Percentiles rank a stretch among this genome's conserved stretches.
These are phyloP conservation scores for Boletus eberwhitei DNA, from an alignment of 768 basidiomycete species.

Conservation along the genomic window DNA sequence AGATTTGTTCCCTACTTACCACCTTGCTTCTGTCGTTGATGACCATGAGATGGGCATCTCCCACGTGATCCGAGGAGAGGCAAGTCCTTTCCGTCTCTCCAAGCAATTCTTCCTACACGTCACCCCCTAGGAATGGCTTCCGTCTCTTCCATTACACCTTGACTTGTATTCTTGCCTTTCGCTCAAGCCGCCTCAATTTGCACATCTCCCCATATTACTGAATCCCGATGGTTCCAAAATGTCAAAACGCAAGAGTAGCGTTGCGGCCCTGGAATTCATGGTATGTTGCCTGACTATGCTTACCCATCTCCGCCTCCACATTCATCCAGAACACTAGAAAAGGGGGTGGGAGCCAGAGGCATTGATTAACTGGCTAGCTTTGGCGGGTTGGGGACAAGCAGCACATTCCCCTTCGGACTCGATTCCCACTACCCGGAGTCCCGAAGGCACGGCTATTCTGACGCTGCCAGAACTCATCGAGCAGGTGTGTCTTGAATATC, in stretches of 20 bases:
- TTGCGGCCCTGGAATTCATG: slow-evolving; percentile 81
- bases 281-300: slow-evolving; percentile 38
- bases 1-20: slow-evolving; percentile 93
- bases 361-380: slow-evolving; percentile 87
- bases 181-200: slow-evolving; percentile 74
- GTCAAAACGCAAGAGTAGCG: slow-evolving; percentile 91
- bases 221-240: slow-evolving; percentile 92
- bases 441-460: slow-evolving; percentile 66
- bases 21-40: slow-evolving; percentile 93
- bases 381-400: slow-evolving; percentile 88
- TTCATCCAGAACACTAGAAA: slow-evolving; percentile 41
- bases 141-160: slow-evolving; percentile 87
- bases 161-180: slow-evolving; percentile 81
- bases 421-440: slow-evolving; percentile 38
- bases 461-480: slow-evolving; percentile 61
- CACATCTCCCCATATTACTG: slow-evolving; percentile 85
- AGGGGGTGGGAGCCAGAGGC: slow-evolving; percentile 90
- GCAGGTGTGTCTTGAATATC: slow-evolving; percentile 39
- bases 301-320: neutral
- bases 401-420: slow-evolving; percentile 29
- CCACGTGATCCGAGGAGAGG: slow-evolving; percentile 94
- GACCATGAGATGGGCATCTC: slow-evolving; percentile 96
- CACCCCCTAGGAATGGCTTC: slow-evolving; percentile 82
- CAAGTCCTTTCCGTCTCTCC: slow-evolving; percentile 25
- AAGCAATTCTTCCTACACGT: neutral